Evolutionary conservation across 441 rosid genomes (phyloP).

Genomic region (Erysimum cheiri): DNA sequence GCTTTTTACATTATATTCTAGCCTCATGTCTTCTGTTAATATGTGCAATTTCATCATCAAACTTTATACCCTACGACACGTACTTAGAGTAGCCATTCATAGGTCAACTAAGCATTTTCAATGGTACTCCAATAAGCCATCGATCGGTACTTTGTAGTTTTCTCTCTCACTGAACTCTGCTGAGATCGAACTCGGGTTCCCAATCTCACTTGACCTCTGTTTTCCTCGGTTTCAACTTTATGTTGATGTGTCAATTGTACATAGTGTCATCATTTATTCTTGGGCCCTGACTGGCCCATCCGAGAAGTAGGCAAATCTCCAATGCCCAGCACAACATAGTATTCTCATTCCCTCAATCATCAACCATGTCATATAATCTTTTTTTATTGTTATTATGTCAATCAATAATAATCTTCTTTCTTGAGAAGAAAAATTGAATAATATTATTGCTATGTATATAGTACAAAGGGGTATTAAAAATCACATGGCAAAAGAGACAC

Average conservation of each 20-base stretch:
- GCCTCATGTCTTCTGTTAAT: background rate
- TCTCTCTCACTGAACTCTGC: background rate
- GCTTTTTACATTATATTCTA: background rate
- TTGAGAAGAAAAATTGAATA: background rate
- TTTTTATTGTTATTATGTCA: background rate
- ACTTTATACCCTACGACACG: background rate
- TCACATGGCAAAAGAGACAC: conserved; percentile 25
- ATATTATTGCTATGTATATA: background rate
- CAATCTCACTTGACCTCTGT: background rate
- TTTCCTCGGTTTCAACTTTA: background rate
- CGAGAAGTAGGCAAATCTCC: background rate
- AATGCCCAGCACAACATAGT: background rate
- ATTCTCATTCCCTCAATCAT: background rate
- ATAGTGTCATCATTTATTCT: conserved; percentile 23
- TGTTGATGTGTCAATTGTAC: conserved; percentile 2
- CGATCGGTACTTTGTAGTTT: background rate
- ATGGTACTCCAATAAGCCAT: background rate
- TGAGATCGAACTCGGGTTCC: background rate
- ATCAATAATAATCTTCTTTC: background rate
- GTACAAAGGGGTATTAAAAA: background rate
- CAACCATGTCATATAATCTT: background rate
- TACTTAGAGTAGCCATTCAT: background rate
- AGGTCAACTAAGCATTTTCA: background rate
- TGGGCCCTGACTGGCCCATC: conserved; percentile 15
- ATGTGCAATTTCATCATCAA: background rate